Base-by-base conservation (phyloP, 1,284 basidiomycete genomes). In the Moesziomyces sp. region DNA sequence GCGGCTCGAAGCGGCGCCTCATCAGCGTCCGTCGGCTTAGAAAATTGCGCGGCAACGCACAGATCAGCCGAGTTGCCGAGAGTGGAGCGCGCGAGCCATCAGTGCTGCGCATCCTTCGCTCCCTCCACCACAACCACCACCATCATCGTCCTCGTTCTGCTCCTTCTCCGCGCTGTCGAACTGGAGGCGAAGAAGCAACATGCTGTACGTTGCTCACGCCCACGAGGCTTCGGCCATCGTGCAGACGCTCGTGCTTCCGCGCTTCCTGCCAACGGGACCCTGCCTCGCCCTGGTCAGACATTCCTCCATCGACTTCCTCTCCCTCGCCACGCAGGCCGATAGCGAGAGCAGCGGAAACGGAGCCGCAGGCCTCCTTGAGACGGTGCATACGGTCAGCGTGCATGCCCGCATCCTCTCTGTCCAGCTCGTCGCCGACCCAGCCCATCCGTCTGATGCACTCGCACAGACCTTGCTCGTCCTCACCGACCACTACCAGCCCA, bases 401-500 rank as follows among this genome's bases (percentile, higher is more conserved):
- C 53, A 74, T 19, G 76, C 52, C 11, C 76, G 76, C 24, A 61
- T 77, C 30, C 46, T 77, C 4, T 42, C 58, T 9, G 72, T 60
- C 23, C 46, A 73, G 16, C 23, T 56, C 10, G 47, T 77, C 52
- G 42, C 43, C 23, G 52, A 58, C 5, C 18, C 56, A 16, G 28
- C n/a, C 30, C n/a, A 3, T 10, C 4, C 28, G 3, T 19, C 24
- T 23, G 19, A 43, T 46, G 52, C 61, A 23, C 19, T n/a, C 13
- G 42, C 9, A 5, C 57, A 68, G 40, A 52, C 62, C 13, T 58
- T 77, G 4, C 55, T 75, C 28, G 52, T 80, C 24, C 76, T 80
- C 47, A 80, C 78, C 21, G 78, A 80, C 50, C 78, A 80, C 44
- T 71, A 75, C 35, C 55, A 59, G 43, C 77, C 78, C 13, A 46